Percentiles rank a stretch among this genome's conserved stretches.
These are phyloP conservation scores for Metschnikowia shivogae DNA, from an alignment of 805 yeast species.

Conservation along the genomic window DNA sequence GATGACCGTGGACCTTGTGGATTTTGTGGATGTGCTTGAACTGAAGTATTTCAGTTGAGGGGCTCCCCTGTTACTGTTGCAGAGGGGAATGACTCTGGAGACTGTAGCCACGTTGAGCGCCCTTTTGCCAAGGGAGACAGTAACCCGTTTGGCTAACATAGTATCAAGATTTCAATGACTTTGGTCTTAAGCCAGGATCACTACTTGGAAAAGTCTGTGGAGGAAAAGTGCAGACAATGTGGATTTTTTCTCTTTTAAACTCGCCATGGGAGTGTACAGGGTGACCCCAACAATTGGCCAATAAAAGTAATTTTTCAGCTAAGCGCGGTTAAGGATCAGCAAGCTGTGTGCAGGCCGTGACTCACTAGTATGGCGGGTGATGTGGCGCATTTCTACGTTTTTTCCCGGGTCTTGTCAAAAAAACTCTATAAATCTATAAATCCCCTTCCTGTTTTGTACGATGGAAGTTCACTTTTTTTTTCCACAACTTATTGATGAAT, in stretches of 20 bases:
- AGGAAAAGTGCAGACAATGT: background rate
- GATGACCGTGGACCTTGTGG: slow-evolving; percentile 92
- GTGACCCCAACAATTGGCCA: slow-evolving; percentile 14
- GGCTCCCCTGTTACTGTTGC: background rate
- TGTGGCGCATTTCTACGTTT: background rate
- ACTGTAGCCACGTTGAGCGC: slow-evolving; percentile 7
- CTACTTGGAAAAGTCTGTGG: background rate
- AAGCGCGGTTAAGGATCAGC: slow-evolving; percentile 42
- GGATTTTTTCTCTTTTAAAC: slow-evolving; percentile 1
- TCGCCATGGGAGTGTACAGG: slow-evolving; percentile 4
- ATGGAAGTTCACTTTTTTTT: slow-evolving; percentile 12
- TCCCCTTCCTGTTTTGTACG: background rate
- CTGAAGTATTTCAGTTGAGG: slow-evolving; percentile 6
- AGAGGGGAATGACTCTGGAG: background rate
- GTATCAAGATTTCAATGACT: background rate
- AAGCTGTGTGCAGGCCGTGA: slow-evolving; percentile 9
- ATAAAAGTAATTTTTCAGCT: slow-evolving; percentile 29
- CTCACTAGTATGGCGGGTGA: background rate
- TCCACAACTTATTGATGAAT: slow-evolving; percentile 19
- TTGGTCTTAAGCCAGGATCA: background rate
- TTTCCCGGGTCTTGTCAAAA: background rate
- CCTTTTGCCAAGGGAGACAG: slow-evolving; percentile 8
- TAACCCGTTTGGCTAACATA: slow-evolving; percentile 14
- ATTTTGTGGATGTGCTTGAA: slow-evolving; percentile 21
- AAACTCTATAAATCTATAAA: slow-evolving; percentile 4